These are phyloP conservation scores for Plectosphaerella sp. DNA, from an alignment of 2,329 filamentous ascomycete species.

Conservation along the genomic window DNA sequence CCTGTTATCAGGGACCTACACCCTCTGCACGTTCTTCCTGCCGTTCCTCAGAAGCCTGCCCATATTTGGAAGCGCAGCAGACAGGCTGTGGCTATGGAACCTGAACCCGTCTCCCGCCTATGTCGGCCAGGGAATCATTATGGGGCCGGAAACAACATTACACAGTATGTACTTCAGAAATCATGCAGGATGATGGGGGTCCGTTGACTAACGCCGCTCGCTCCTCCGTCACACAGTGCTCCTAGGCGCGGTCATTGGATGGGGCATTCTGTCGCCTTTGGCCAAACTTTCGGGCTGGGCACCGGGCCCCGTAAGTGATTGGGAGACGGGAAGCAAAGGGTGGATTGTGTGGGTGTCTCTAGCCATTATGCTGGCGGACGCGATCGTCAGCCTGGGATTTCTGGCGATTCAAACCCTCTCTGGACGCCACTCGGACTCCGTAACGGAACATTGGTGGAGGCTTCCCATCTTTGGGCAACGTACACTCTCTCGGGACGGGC, in stretches of 20 bases:
- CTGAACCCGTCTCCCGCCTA: conserved; percentile 97
- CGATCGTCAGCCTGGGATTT: conserved; percentile 81
- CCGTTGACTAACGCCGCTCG: not conserved
- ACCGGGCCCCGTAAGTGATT: conserved; percentile 78
- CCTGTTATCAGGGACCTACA: conserved; percentile 59
- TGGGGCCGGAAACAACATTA: conserved; percentile 91
- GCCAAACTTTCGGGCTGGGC: conserved; percentile 88
- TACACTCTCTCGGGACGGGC: no score
- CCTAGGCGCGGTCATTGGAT: conserved; percentile 81
- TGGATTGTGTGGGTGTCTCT: conserved; percentile 98
- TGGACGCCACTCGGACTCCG: not conserved
- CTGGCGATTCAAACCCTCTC: conserved; percentile 61
- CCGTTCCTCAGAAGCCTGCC: conserved; percentile 82
- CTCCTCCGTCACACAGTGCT: conserved; percentile 48
- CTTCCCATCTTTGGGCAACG: no score
- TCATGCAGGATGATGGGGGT: not conserved
- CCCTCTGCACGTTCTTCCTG: conserved; percentile 83
- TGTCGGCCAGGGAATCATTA: conserved; percentile 95
- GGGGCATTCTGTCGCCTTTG: conserved; percentile 84
- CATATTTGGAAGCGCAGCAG: conserved; percentile 71
- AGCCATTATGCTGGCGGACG: conserved; percentile 94
- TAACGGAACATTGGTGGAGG: no score
- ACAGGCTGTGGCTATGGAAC: conserved; percentile 86
- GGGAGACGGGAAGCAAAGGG: conserved; percentile 90
- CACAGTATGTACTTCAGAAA: conserved; percentile 47